Evolutionary conservation across 2,329 filamentous ascomycete genomes (phyloP).

Genomic region (Botrytis elliptica): DNA sequence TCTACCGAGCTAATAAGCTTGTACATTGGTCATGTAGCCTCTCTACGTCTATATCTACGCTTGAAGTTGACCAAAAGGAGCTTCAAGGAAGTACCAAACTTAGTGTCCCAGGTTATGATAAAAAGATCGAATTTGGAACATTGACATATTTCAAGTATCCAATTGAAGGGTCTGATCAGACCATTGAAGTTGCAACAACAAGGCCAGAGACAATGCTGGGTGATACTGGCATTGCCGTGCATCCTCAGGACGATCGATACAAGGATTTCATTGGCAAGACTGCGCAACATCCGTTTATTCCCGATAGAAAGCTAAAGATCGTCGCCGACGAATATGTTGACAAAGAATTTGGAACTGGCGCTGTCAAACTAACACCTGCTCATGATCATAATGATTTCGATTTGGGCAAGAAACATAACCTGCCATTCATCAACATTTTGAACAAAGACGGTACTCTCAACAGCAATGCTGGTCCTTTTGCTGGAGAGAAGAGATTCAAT

Average conservation of each 20-base stretch:
- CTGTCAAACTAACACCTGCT: not conserved
- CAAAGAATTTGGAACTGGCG: not conserved
- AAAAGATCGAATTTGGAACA: not conserved
- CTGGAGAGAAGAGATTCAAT: not conserved
- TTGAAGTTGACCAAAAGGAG: not conserved
- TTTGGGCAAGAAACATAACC: not conserved
- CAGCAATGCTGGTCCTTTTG: not conserved
- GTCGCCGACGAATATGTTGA: not conserved
- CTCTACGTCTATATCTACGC: not conserved
- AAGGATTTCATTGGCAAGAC: not conserved
- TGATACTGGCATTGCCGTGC: not conserved
- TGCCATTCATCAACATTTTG: not conserved
- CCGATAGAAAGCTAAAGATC: not conserved
- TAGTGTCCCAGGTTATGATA: not conserved
- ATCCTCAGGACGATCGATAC: not conserved
- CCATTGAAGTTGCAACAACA: not conserved
- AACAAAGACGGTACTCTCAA: not conserved
- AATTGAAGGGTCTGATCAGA: not conserved
- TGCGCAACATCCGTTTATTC: not conserved
- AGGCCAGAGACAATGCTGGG: not conserved
- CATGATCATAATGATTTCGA: not conserved
- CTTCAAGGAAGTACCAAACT: not conserved
- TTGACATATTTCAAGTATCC: constrained; percentile 1
- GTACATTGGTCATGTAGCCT: not conserved
- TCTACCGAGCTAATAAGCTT: constrained; percentile 1